A percentile compares a stretch with the other conserved stretches of the same genome.
These are phyloP conservation scores for Spizellomyces sp. DNA, from an alignment of 192 early-diverging fungal species.

Conservation along the genomic window DNA sequence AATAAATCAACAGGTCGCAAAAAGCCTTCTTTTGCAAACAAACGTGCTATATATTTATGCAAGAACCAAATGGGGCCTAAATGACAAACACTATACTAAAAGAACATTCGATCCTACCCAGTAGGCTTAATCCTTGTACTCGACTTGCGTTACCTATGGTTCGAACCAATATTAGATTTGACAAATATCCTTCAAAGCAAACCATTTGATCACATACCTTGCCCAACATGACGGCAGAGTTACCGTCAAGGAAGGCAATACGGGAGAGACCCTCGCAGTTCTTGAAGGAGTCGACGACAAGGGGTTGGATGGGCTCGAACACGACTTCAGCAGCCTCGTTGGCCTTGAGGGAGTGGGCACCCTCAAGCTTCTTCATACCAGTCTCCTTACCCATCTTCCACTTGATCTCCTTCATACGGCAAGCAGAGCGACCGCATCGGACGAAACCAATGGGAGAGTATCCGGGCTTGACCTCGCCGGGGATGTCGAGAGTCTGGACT, in stretches of 20 bases:
- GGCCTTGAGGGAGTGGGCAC: slow-evolving; percentile 93
- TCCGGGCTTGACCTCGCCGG: slow-evolving; percentile 90
- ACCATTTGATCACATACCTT: not conserved
- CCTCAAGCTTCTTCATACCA: slow-evolving; percentile 86
- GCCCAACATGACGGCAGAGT: slow-evolving; percentile 29
- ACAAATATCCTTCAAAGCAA: too few relatives aligned
- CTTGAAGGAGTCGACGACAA: slow-evolving; percentile 38
- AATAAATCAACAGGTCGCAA: too few relatives aligned
- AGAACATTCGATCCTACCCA: too few relatives aligned
- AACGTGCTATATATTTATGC: too few relatives aligned
- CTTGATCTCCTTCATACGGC: slow-evolving; percentile 88
- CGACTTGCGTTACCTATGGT: too few relatives aligned
- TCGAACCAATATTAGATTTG: too few relatives aligned
- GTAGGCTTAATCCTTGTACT: too few relatives aligned
- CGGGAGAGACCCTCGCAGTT: slow-evolving; percentile 40
- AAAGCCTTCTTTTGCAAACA: too few relatives aligned
- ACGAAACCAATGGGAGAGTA: slow-evolving; percentile 95
- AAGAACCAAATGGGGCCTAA: too few relatives aligned
- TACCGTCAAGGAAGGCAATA: slow-evolving; percentile 33
- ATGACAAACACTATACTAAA: too few relatives aligned
- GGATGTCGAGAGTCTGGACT: slow-evolving; percentile 96
- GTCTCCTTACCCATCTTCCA: slow-evolving; percentile 97
- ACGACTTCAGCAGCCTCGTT: slow-evolving; percentile 52
- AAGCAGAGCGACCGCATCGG: slow-evolving; percentile 97
- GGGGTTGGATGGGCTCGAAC: slow-evolving; percentile 36